Evolutionary conservation across 257 asterid species (phyloP), one percentile per base, ranked within the genome.

Genomic region (Jaltomata sinuosa): DNA sequence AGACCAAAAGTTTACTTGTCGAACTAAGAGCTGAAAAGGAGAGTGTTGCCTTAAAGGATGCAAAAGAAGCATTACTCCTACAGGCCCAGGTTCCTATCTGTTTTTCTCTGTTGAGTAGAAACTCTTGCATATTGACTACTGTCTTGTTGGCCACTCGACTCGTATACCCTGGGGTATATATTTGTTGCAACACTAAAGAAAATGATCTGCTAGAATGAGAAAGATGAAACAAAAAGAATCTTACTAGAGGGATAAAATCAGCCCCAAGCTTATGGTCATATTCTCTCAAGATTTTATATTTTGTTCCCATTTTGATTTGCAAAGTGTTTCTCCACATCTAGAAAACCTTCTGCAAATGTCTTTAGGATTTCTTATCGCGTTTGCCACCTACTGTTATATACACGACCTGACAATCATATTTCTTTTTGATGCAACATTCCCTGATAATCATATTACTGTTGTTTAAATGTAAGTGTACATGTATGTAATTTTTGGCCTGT

Each of bases 1-100:
- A 91, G 72, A 85, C 85, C 78, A 84, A 61, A 87, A 87, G 78
- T 86, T 80, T 83, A 84, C 91, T 55, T 54, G 82, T 62, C 81
- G 92, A 87, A 34, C 87, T 83, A 84, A 87, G 85, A 74, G 53
- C 64, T 53, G 93, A 90, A 72, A 88, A 88, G 45, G 92, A 90
- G 83, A 87, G 84, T 88, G 88, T 89, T 80, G 52, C 83, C 25
- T 25, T 77, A 62, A 89, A 84, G 54, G 89, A 89, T 76, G 85
- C 94, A 86, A 88, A 89, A 74, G 93, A 92, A 83, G 83, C 87
- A 47, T 79, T 88, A 84, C 88, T 91, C 89, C 89, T 68, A 18
- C 95, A 92, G 91, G 88, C 93, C 79, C 94, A 93, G 97, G 97
- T 94, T 87, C 80, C 78, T 38, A 59, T 82, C 55, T 42, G 31